These are phyloP conservation scores for Sphaerosporella brunnea DNA, from an alignment of 495 filamentous ascomycete species.

Conservation along the genomic window DNA sequence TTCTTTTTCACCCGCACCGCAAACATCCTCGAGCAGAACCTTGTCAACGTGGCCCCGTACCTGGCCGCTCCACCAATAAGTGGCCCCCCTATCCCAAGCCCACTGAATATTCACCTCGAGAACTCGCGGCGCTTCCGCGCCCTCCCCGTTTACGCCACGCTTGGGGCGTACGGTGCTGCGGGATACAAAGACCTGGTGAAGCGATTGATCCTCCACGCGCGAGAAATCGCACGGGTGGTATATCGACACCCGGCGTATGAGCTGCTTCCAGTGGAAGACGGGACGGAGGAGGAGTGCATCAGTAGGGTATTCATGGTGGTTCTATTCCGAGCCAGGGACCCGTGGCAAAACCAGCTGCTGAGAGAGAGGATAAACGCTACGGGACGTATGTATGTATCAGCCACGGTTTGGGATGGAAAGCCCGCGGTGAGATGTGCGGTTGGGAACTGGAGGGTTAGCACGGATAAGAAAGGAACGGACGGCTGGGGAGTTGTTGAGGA, in stretches of 20 bases:
- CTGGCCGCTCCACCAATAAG: constrained; percentile 33
- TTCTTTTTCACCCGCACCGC: constrained; percentile 63
- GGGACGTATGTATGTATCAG: constrained; percentile 63
- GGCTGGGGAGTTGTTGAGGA: constrained; percentile 33
- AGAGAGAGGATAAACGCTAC: constrained; percentile 54
- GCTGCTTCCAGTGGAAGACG: constrained; percentile 37
- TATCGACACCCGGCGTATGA: constrained; percentile 42
- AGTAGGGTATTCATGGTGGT: constrained; percentile 54
- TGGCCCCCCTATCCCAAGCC: constrained; percentile 44
- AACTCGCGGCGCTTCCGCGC: constrained; percentile 85
- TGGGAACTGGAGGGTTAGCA: constrained; percentile 58
- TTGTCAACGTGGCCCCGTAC: constrained; percentile 74
- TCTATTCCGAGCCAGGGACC: constrained; percentile 58
- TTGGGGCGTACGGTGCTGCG: constrained; percentile 52
- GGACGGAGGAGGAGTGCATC: constrained; percentile 25
- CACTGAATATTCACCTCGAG: constrained; percentile 74
- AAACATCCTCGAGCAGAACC: constrained; percentile 41
- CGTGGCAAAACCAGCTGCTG: constrained; percentile 44
- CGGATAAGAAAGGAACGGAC: constrained; percentile 31
- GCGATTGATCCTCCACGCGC: constrained; percentile 51
- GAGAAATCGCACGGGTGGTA: constrained; percentile 46
- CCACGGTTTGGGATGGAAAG: constrained; percentile 54
- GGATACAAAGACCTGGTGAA: constrained; percentile 57
- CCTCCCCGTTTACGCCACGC: constrained; percentile 66
- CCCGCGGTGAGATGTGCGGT: constrained; percentile 67